Conservation (phyloP, 768 basidiomycete species). For the Candolleomyces efflorescens region DNA sequence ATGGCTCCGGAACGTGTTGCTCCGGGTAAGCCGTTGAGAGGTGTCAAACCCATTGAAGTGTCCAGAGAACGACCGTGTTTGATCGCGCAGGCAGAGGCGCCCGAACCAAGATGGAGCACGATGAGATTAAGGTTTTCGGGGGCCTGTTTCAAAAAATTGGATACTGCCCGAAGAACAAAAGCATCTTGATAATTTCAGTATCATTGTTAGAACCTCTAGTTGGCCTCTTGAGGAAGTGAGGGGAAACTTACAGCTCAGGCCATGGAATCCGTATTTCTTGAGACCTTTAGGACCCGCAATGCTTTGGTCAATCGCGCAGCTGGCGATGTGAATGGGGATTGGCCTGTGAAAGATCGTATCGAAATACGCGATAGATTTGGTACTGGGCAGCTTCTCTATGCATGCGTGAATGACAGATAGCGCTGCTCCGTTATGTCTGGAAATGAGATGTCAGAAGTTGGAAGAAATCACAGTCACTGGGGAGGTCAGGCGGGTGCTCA, state of each 20-base stretch:
- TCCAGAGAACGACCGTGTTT: slow-evolving; percentile 70
- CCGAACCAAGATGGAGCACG: slow-evolving; percentile 85
- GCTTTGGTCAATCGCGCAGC: slow-evolving; percentile 69
- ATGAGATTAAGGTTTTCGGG: slow-evolving; percentile 63
- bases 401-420: slow-evolving; percentile 60
- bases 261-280: slow-evolving; percentile 91
- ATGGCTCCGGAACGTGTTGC: slow-evolving; percentile 81
- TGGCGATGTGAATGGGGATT: slow-evolving; percentile 71
- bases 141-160: slow-evolving; percentile 48
- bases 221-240: neutral
- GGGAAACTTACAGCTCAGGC: slow-evolving; percentile 57
- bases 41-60: slow-evolving; percentile 91
- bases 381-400: slow-evolving; percentile 55
- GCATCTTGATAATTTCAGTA: slow-evolving; percentile 42
- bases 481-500: slow-evolving; percentile 34
- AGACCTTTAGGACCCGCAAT: slow-evolving; percentile 63
- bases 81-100: slow-evolving; percentile 80
- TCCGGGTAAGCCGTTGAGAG: slow-evolving; percentile 83
- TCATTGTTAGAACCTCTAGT: neutral
- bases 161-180: slow-evolving; percentile 63
- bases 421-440: slow-evolving; percentile 60
- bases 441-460: too few species aligned
- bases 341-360: slow-evolving; percentile 84
- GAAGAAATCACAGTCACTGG: neutral
- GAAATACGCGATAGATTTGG: slow-evolving; percentile 79